Base-by-base conservation (phyloP, 208 protist species). In the Lotmaria passim region DNA sequence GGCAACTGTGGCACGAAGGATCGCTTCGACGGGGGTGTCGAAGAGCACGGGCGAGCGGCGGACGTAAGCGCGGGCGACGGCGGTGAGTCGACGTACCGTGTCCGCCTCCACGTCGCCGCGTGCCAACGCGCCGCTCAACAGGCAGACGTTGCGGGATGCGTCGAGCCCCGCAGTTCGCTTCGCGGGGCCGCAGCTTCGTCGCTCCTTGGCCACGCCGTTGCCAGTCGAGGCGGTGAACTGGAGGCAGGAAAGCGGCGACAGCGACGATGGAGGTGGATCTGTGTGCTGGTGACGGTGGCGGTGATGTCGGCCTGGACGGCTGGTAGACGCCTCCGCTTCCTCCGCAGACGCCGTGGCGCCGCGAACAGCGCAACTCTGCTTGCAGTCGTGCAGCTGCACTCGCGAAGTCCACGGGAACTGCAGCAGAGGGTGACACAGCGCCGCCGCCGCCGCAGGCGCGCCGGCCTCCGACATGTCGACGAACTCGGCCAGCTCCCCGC, bases 121-220 rank as follows among this genome's bases (percentile, higher is more conserved):
- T 15, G 65, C 65, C 19, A 70, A 41, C 31, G 53, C 65, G 26
- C 17, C 21, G 24, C 57, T 57, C 30, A 70, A 53, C 65, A 70
- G 43, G 28, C 53, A 31, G 12, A 62, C 44, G 26, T 46, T 17
- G 19, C 59, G 8, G 1, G 38, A 23, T 33, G 33, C 12, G 24
- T 34, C 23, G 52, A 53, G 63, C 47, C 4, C 46, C 39, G 30
- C 52, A 31, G 50, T 55, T 23, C 10, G 59, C 36, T 1, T 31
- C 14, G 51, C 7, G 7, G 44, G 60, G 38, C 0, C 34, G 38
- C n/a, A 43, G 56, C 48, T 61, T 50, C 36, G 48, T 17, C 41
- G 12, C 12, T 39, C 36, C n/a, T 17, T 46, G 14, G 10, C n/a
- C 14, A 4, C 11, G 41, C 41, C 41, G 41, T 15, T 15, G 41